These are phyloP conservation scores for Candida wancherniae DNA, from an alignment of 805 yeast species.

Conservation along the genomic window DNA sequence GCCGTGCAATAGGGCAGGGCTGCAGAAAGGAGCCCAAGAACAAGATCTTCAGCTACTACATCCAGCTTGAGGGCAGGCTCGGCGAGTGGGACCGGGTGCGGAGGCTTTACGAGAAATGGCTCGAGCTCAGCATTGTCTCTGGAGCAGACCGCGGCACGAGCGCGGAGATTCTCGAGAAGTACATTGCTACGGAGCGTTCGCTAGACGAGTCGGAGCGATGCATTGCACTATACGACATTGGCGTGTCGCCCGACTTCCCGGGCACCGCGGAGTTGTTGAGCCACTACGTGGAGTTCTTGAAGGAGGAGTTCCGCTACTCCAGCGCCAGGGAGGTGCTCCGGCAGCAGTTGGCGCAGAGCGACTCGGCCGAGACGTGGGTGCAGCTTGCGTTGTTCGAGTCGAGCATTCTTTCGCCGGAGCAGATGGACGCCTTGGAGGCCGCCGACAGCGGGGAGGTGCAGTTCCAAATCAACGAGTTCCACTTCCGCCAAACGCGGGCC, in stretches of 20 bases:
- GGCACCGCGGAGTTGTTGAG: slow-evolving; percentile 21
- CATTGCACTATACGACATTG: slow-evolving; percentile 56
- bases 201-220: slow-evolving; percentile 68
- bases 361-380: slow-evolving; percentile 47
- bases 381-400: slow-evolving; percentile 69
- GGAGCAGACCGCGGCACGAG: slow-evolving; percentile 1
- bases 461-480: slow-evolving; percentile 46
- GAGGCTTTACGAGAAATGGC: slow-evolving; percentile 59
- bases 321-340: slow-evolving; percentile 51
- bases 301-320: slow-evolving; percentile 54
- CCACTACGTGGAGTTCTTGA: slow-evolving; percentile 51
- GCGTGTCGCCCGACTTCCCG: slow-evolving; percentile 20
- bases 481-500: slow-evolving; percentile 46
- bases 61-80: slow-evolving; percentile 58
- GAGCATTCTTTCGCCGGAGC: slow-evolving; percentile 53
- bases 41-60: slow-evolving; percentile 58
- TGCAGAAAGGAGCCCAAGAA: slow-evolving; percentile 44
- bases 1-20: slow-evolving; percentile 60
- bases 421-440: slow-evolving; percentile 39
- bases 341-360: slow-evolving; percentile 28
- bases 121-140: slow-evolving; percentile 35
- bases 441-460: slow-evolving; percentile 49
- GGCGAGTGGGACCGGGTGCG: slow-evolving; percentile 82
- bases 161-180: slow-evolving; percentile 50
- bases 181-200: slow-evolving; percentile 61